Conservation (phyloP, 192 early-diverging fungal genomes). For the Funneliformis geosporum region DNA sequence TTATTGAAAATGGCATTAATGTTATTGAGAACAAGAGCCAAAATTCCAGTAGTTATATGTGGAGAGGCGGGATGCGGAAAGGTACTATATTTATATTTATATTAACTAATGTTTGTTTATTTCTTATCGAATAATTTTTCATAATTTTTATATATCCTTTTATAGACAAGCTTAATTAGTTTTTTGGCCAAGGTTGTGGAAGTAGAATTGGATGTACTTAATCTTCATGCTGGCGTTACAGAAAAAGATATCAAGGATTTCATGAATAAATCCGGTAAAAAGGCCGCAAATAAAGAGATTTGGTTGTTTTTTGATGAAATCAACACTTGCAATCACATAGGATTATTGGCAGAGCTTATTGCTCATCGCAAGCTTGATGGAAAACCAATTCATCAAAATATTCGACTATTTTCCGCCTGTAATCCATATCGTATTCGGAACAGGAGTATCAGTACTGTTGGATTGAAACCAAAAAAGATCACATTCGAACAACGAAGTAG, state of each 20-base stretch:
- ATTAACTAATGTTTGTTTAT: conserved; percentile 2
- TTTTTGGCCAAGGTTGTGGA: conserved; percentile 29
- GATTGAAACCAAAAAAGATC: conserved; percentile 9
- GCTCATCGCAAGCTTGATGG: conserved; percentile 15
- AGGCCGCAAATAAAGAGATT: conserved; percentile 17
- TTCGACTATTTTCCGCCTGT: conserved; percentile 29
- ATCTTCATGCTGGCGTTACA: conserved; percentile 29
- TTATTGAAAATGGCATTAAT: conserved; percentile 33
- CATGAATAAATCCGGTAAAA: neutral
- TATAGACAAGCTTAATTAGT: conserved; percentile 27
- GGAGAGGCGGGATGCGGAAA: conserved; percentile 34
- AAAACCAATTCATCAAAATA: conserved; percentile 22
- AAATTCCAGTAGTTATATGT: conserved; percentile 30
- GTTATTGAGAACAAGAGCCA: conserved; percentile 27
- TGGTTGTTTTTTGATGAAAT: conserved; percentile 36
- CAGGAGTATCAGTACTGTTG: neutral
- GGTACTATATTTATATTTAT: neutral
- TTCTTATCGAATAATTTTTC: neutral
- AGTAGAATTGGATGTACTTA: conserved; percentile 10
- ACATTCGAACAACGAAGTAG: conserved; percentile 8
- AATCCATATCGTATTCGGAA: conserved; percentile 32
- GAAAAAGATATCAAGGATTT: conserved; percentile 11
- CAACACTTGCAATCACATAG: conserved; percentile 30
- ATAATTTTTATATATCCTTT: neutral
- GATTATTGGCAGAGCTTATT: conserved; percentile 22